These are phyloP conservation scores for Dichotomopilus funicola DNA, from an alignment of 2,329 filamentous ascomycete genomes.

Conservation along the genomic window DNA sequence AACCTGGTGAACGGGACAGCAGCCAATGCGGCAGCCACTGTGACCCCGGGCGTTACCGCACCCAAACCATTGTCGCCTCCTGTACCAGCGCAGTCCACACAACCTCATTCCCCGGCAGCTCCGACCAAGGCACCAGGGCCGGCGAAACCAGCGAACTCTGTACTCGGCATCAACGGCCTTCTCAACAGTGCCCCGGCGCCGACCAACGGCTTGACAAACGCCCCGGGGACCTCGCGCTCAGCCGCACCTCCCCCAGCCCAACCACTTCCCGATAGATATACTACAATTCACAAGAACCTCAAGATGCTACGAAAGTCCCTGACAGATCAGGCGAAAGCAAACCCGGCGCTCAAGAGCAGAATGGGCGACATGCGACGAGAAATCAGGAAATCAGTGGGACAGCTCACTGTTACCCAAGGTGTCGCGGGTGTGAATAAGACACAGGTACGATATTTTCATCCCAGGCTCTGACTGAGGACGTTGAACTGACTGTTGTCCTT, in stretches of 20 bases:
- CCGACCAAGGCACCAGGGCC: constrained; percentile 1
- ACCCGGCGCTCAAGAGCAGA: constrained; percentile 53
- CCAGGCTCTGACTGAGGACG: background rate
- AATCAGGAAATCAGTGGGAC: constrained; percentile 66
- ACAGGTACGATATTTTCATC: constrained; percentile 36
- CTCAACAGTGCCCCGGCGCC: constrained; percentile 5
- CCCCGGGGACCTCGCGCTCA: constrained; percentile 2
- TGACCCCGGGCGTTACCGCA: constrained; percentile 1
- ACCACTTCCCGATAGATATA: constrained; percentile 39
- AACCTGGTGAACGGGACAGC: constrained; percentile 1
- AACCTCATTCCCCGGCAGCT: background rate
- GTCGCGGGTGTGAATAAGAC: constrained; percentile 30
- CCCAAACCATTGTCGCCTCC: background rate
- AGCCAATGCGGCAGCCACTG: background rate
- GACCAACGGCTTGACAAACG: constrained; percentile 7
- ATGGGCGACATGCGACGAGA: constrained; percentile 67
- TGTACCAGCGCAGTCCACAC: background rate
- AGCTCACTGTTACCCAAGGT: constrained; percentile 53
- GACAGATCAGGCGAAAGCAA: constrained; percentile 46
- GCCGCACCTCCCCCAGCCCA: background rate
- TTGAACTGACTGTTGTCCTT: background rate
- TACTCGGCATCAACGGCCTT: constrained; percentile 6
- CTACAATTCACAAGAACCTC: constrained; percentile 59
- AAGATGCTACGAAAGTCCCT: constrained; percentile 50
- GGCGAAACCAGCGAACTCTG: constrained; percentile 5